These are phyloP conservation scores for Pneumocystis murina DNA, from an alignment of 1,139 yeast genomes.

Conservation along the genomic window DNA sequence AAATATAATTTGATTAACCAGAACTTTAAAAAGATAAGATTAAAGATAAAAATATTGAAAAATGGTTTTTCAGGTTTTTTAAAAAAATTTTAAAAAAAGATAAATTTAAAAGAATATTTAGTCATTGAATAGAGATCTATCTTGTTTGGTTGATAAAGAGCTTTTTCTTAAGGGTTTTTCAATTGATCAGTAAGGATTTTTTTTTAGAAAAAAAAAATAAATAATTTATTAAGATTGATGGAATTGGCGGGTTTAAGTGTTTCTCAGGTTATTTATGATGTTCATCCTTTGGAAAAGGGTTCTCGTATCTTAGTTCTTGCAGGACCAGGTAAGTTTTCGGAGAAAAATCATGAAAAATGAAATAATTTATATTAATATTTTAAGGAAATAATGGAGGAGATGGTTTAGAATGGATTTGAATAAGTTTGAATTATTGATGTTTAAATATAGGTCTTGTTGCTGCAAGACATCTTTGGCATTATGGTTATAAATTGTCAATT, in stretches of 20 bases:
- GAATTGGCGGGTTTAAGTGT: slow-evolving; percentile 91
- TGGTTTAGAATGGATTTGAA: slow-evolving; percentile 23
- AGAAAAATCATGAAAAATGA: slow-evolving; percentile 3
- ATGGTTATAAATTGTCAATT: slow-evolving; percentile 63
- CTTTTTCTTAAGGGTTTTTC: slow-evolving; percentile 39
- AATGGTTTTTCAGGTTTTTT: not conserved
- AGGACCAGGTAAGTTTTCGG: slow-evolving; percentile 89
- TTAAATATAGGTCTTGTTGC: slow-evolving; percentile 48
- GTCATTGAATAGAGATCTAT: not conserved
- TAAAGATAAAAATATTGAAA: not conserved
- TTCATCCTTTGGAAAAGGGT: slow-evolving; percentile 40
- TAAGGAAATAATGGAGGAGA: slow-evolving; percentile 45
- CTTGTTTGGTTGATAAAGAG: not conserved
- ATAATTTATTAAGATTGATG: slow-evolving; percentile 27
- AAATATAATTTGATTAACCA: no score
- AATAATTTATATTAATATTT: not conserved
- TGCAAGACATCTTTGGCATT: slow-evolving; percentile 69
- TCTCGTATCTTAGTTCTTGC: slow-evolving; percentile 50
- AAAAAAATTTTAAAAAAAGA: not conserved
- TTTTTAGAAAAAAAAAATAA: not conserved
- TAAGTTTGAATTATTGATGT: not conserved
- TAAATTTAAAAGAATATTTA: not conserved
- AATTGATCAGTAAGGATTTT: slow-evolving; percentile 56
- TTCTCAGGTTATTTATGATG: slow-evolving; percentile 64
- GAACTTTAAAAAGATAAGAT: not conserved